Base-by-base conservation (phyloP, 176 grass and related monocot species). In the Canna indica region DNA sequence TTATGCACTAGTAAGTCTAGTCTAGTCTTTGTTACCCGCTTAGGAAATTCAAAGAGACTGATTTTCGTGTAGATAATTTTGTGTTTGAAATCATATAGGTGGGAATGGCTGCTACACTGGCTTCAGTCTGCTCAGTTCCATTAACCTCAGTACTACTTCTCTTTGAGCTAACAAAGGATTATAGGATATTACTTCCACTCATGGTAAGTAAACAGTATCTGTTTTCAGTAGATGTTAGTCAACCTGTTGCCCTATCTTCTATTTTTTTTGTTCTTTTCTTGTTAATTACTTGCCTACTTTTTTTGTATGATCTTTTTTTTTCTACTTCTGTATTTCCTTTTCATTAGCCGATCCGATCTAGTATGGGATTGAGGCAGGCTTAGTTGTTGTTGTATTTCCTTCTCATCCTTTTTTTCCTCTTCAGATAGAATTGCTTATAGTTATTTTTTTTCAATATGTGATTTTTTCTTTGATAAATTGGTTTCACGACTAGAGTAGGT, bases 131-230 rank as follows among this genome's bases (percentile, higher is more conserved):
- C 78, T 91, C 88, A 54, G 93, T 90, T 74, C 88, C 88, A 34
- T 81, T 91, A 73, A 97, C 93, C 29, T 99, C 94, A 33, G 94
- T 93, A 72, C 79, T 99, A 20, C 86, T 99, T 27, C 88, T 99
- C 60, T 99, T 99, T 76, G 94, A 99, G 80, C 81, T 99, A 26
- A 99, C 89, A 54, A 99, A 99, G 85, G 94, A 99, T 70, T 99
- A 99, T 73, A 88, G 86, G 69, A 99, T 99, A 87, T 73, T 99
- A 26, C 94, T 93, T 50, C 94, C 94, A 47, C 77, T 99, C 48
- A 99, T 99, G 89, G 94, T 99, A 87, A 46, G 65, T 68, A 76
- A 70, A 11, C 63, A 66, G 34, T 39, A 63, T 25, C 24, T 39
- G 10, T 66, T 66, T 66, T n/a, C 7, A 5, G 5, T 24, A 38